Evolutionary conservation across 202 grass and related monocot species (phyloP).

Genomic region (Panicum hallii): DNA sequence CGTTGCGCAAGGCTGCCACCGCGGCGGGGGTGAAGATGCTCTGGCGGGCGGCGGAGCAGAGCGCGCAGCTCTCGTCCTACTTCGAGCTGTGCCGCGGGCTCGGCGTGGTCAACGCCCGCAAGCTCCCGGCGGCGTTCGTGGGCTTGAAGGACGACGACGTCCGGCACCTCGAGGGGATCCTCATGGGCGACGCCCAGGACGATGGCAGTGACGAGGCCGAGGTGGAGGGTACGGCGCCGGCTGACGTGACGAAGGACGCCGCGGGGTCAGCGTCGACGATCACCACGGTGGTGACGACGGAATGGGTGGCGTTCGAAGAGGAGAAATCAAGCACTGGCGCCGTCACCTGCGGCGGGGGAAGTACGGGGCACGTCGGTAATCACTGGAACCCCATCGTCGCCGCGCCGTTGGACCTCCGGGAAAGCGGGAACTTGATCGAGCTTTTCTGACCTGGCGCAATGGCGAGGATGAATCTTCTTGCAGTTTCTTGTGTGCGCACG

Average conservation of each 20-base stretch:
- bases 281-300: background rate
- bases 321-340: background rate
- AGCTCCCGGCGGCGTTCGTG: slow-evolving; percentile 57
- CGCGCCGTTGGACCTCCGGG: slow-evolving; percentile 6
- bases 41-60: slow-evolving; percentile 54
- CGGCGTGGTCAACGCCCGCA: slow-evolving; percentile 65
- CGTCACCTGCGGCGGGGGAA: background rate
- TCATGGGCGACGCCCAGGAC: slow-evolving; percentile 29
- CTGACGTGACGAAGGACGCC: background rate
- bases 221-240: slow-evolving; percentile 4
- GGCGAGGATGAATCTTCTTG: background rate
- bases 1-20: background rate
- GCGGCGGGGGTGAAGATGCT: slow-evolving; percentile 40
- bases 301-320: slow-evolving; percentile 29
- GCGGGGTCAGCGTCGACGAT: slow-evolving; percentile 19
- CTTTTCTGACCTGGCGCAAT: background rate
- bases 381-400: slow-evolving; percentile 41
- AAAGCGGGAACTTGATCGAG: slow-evolving; percentile 32
- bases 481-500: background rate
- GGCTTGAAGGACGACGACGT: slow-evolving; percentile 55
- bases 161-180: slow-evolving; percentile 50
- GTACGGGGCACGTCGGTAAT: background rate
- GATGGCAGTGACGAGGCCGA: background rate
- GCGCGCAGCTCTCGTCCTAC: slow-evolving; percentile 57
- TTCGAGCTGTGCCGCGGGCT: slow-evolving; percentile 59